Evolutionary conservation across 441 rosid species (phyloP), one percentile per base, ranked within the genome.

Genomic region (Mallotus japonicus): DNA sequence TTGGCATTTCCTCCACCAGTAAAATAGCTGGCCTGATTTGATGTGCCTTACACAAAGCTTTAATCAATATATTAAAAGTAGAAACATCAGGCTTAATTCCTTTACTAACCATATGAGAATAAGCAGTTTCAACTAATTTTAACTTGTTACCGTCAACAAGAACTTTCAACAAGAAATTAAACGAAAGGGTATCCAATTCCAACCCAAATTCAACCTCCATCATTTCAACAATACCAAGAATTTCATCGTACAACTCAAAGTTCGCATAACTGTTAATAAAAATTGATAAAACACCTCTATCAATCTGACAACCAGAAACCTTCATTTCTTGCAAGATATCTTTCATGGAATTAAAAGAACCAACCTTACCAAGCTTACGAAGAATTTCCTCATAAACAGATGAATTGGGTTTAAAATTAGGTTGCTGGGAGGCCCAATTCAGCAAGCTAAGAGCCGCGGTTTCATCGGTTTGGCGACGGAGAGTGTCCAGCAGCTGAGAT

Each of bases 1-100:
- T 81, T 0, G 80, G 72, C 97, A 95, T 92, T 78, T 92, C 99
- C 78, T 92, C 97, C 94, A 92, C 86, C 94, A 95, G 84, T 78
- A 89, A 81, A 63, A 88, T 69, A 13, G 97, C 94, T 24, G 96
- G 88, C 81, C 97, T 86, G 79, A 92, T 85, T 75, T 89, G 97
- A 79, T 91, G 97, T 2, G 99, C 94, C 72, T 71, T 92, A 79
- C 97, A 92, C 69, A 91, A 78, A 63, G 97, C 99, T 78, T 91
- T 92, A 37, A 95, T 88, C 77, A 95, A 72, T 54, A 91, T 83
- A 68, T 92, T 95, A 79, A 91, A 92, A 6, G 99, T 95, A 0
- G 92, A 88, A 55, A 92, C 91, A 67, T 95, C 96, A 3, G 97
- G 97, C 73, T 82, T 81, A 73, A 91, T 79, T 57, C 86, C 89